Evolutionary conservation across 352 stramenopile genomes (phyloP), one percentile per base, ranked within the genome.

Genomic region (Phytophthora brassicae): DNA sequence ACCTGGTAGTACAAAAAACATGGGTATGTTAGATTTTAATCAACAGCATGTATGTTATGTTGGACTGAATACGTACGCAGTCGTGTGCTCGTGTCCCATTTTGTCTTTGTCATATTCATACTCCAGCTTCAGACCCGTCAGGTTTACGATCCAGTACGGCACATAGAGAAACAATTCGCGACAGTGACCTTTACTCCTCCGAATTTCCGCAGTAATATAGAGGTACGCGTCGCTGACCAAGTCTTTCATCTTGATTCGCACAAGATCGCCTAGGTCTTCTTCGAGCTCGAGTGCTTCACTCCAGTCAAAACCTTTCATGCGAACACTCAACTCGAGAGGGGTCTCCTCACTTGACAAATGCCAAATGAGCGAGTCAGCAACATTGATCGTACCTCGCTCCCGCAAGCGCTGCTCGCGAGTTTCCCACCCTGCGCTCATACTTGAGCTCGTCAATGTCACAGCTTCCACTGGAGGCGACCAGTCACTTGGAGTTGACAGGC

Each of bases 111-210:
- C 87, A 42, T 86, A 89, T 68, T 91, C 81, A 56, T 88, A 94
- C 47, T 95, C 87, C 12, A 95, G 70, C 64, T 91, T 85, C 8
- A 95, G 60, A 0, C 84, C 84, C 12, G 85, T 94, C 46, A 94
- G 64, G 52, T 95, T 95, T 22, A 95, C 82, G 47, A 95, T 91
- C 87, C 87, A 95, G 64, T 94, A 95, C 13, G 87, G 87, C 11
- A 94, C 84, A 52, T 86, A 94, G n/a, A 95, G 59, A 14, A 89
- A 84, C 36, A 95, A 62, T 48, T 94, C 85, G 9, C 74, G 77
- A 23, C 80, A 91, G 7, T 72, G 66, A 6, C 81, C 80, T 62
- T 73, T 81, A 6, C 72, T 75, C 38, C 72, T 70, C 33, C 81
- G 66, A 41, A 75, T 78, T 43, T 94, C 85, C 13, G 70, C 81